phyloP scores from a whole-genome alignment of 805 yeast genomes.

The Yueomyces sp. region DNA sequence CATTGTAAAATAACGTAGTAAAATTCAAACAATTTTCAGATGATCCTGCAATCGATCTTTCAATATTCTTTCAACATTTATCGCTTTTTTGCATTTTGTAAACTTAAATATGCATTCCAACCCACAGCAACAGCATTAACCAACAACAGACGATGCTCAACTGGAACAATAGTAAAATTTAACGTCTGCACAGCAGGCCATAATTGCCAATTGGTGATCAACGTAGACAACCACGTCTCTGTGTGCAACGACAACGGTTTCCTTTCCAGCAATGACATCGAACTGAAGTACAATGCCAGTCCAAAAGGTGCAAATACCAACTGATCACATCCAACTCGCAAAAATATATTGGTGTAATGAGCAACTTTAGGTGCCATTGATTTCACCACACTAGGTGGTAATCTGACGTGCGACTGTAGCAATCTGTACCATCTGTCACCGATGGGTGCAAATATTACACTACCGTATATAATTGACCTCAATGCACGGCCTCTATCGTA shows the following conservation, averaged over 20 bases:
- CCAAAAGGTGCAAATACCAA: conserved; percentile 63
- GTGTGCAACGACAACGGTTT: conserved; percentile 28
- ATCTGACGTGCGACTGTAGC: conserved; percentile 29
- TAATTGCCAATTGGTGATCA: conserved; percentile 64
- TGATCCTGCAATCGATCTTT: too few species aligned
- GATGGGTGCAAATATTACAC: conserved; percentile 60
- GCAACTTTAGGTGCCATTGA: too few species aligned
- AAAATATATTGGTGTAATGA: conserved; percentile 22
- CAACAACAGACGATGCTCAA: conserved; percentile 48
- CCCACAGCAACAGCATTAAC: conserved; percentile 63
- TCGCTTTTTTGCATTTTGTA: conserved; percentile 27
- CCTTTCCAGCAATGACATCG: conserved; percentile 57
- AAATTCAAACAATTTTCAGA: too few species aligned
- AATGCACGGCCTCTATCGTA: conserved; percentile 30
- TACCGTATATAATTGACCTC: conserved; percentile 60
- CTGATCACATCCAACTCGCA: conserved; percentile 61
- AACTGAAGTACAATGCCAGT: conserved; percentile 56
- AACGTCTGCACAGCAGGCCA: conserved; percentile 84
- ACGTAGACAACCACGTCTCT: conserved; percentile 37
- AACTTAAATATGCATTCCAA: conserved; percentile 75
- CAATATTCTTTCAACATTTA: too few species aligned
- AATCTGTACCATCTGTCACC: conserved; percentile 59
- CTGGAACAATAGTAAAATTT: conserved; percentile 68
- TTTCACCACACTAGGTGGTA: conserved; percentile 13
- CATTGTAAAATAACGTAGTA: too few species aligned